phyloP scores from a whole-genome alignment of 805 yeast genomes.

The Yarrowia keelungensis region DNA sequence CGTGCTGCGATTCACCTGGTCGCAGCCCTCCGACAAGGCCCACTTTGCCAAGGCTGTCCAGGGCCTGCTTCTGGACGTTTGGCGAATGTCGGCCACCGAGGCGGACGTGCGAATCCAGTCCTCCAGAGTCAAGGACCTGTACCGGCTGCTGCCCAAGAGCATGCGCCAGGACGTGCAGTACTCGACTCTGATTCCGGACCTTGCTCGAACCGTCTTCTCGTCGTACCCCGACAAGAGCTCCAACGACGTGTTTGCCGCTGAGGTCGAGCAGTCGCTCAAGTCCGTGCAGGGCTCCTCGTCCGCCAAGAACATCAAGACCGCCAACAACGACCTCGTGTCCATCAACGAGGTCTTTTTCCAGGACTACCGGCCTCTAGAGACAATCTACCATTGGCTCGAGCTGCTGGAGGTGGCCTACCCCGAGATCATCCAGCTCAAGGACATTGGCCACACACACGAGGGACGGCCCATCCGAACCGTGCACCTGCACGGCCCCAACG shows the following conservation, averaged over 20 bases:
- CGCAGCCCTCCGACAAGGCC: slow-evolving; percentile 41
- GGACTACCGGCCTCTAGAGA: slow-evolving; percentile 69
- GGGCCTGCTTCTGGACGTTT: slow-evolving; percentile 45
- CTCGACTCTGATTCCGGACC: slow-evolving; percentile 44
- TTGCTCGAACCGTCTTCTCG: slow-evolving; percentile 46
- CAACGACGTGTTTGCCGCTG: slow-evolving; percentile 5
- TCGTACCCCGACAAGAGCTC: slow-evolving; percentile 43
- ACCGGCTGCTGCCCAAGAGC: slow-evolving; percentile 43
- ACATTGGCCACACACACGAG: slow-evolving; percentile 78
- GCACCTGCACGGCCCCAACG: slow-evolving; percentile 56
- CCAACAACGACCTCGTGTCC: slow-evolving; percentile 17
- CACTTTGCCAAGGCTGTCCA: slow-evolving; percentile 44
- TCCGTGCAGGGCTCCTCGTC: slow-evolving; percentile 1
- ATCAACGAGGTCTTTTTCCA: slow-evolving; percentile 61
- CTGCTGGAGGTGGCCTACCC: slow-evolving; percentile 68
- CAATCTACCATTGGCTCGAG: slow-evolving; percentile 77
- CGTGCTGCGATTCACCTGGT: slow-evolving; percentile 55
- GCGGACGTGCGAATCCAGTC: slow-evolving; percentile 45
- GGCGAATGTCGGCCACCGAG: slow-evolving; percentile 42
- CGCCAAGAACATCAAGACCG: slow-evolving; percentile 9
- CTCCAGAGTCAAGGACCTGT: slow-evolving; percentile 42
- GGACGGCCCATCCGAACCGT: slow-evolving; percentile 73
- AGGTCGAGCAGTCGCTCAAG: slow-evolving; percentile 10
- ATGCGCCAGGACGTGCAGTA: slow-evolving; percentile 42
- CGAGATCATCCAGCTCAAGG: slow-evolving; percentile 63